Evolutionary conservation across 441 rosid genomes (phyloP).

Genomic region (Erodium moschatum): DNA sequence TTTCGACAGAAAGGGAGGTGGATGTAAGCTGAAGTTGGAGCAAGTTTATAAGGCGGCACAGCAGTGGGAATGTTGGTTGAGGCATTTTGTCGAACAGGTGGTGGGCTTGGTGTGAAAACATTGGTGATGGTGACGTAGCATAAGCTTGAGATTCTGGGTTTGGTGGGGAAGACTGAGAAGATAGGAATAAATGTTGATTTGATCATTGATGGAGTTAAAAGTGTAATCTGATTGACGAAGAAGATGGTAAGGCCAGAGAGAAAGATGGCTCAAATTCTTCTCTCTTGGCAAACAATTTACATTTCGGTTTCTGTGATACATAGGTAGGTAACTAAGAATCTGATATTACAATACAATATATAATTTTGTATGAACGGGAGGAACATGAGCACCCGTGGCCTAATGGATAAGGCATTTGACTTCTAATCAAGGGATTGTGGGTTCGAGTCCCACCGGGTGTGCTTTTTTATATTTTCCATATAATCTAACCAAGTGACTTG

Average conservation of each 20-base stretch:
- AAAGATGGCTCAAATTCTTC: neutral
- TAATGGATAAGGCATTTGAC: conserved; percentile 85
- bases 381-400: conserved; percentile 40
- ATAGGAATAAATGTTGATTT: conserved; percentile 47
- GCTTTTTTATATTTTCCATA: neutral
- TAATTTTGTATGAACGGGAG: neutral
- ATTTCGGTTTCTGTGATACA: too few relatives aligned
- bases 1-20: conserved; percentile 96
- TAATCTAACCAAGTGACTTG: too few relatives aligned
- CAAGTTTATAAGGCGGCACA: conserved; percentile 22
- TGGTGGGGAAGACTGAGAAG: conserved; percentile 36
- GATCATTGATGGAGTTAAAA: conserved; percentile 31
- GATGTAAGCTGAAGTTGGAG: conserved; percentile 71
- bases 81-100: conserved; percentile 68
- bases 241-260: neutral
- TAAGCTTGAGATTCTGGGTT: conserved; percentile 25
- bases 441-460: conserved; percentile 63
- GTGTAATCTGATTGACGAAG: neutral
- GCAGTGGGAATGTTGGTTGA: conserved; percentile 30
- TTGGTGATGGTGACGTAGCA: conserved; percentile 10
- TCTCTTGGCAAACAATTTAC: neutral
- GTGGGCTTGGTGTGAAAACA: conserved; percentile 23
- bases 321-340: too few relatives aligned
- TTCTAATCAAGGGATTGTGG: conserved; percentile 77
- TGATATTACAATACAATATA: too few relatives aligned